A percentile compares a stretch with the other conserved stretches of the same genome.
Conservation (phyloP, 2,329 filamentous ascomycete species). For the Davidsoniella australis region DNA sequence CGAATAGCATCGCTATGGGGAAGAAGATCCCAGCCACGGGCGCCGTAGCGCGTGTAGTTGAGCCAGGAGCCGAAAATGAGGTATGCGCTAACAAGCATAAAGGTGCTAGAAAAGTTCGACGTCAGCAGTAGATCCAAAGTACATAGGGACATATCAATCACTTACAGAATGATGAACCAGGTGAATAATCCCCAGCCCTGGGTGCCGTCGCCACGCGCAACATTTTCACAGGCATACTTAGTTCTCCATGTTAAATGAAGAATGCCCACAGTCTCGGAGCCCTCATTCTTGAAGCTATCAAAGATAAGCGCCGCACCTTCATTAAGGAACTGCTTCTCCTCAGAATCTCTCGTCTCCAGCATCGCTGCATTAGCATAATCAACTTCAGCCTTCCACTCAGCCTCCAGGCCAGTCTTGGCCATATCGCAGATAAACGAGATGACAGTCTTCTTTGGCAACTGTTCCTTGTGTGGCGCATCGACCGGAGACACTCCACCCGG, state of each 20-base stretch:
- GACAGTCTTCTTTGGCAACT: conserved; percentile 52
- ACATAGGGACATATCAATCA: conserved; percentile 14
- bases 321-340: conserved; percentile 34
- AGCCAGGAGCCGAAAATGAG: conserved; percentile 97
- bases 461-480: conserved; percentile 32
- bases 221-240: conserved; percentile 63
- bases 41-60: conserved; percentile 94
- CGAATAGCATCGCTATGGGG: conserved; percentile 85
- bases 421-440: conserved; percentile 74
- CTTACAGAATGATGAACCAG: conserved; percentile 88
- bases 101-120: conserved; percentile 40
- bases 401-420: conserved; percentile 56
- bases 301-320: conserved; percentile 53
- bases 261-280: conserved; percentile 39
- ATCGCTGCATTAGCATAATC: conserved; percentile 26
- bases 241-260: conserved; percentile 73
- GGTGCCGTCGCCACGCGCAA: conserved; percentile 28
- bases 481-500: conserved; percentile 38
- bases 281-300: conserved; percentile 49
- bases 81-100: conserved; percentile 73
- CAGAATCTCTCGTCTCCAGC: conserved; percentile 23
- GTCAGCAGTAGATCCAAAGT: not conserved
- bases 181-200: conserved; percentile 88
- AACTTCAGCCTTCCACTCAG: conserved; percentile 41
- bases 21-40: conserved; percentile 83